Evolutionary conservation across 2,329 filamentous ascomycete genomes (phyloP), one percentile per base, ranked within the genome.

Genomic region (Grosmannia huntii): DNA sequence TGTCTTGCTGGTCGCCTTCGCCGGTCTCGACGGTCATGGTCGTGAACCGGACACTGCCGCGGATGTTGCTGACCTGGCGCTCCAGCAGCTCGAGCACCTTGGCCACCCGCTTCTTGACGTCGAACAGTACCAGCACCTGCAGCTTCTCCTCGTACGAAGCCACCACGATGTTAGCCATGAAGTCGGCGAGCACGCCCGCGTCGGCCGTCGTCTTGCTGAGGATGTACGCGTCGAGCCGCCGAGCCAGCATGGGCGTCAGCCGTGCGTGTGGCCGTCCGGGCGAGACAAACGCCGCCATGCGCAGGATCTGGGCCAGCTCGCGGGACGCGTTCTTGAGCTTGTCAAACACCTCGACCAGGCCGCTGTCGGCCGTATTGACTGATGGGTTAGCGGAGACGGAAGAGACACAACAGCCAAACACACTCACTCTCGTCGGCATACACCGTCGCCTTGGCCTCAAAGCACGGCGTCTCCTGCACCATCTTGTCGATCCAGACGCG

Each of bases 111-210:
- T 87, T 82, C 64, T 88, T 87, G 53, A 94, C 77, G 65, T 91
- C 84, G 5, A 95, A 72, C 0, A 90, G 84, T n/a, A 89, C 83
- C 41, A 99, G 76, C 19, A 99, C 82, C 58, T 88, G 83, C 57
- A 99, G 78, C 71, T 95, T 96, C 68, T 99, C 94, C 69, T 96
- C 90, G 62, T 95, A 87, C 11, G 84, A 87, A 55, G 87, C 85
- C 62, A 96, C 90, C 3, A 95, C 82, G 27, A 97, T 81, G 68
- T 96, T 95, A 46, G 90, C 86, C 90, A 99, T 96, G 69, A 97
- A 97, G 69, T 99, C 94, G 7, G 94, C 92, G 11, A 99, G 78
- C 10, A 84, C 75, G 2, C 92, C 92, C 1, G 91, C 91, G 64
- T 97, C 90, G 49, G 82, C 77, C 55, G 94, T 70, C 60, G 90